Conservation (phyloP, 805 yeast species). For the Metschnikowia reukaufii region DNA sequence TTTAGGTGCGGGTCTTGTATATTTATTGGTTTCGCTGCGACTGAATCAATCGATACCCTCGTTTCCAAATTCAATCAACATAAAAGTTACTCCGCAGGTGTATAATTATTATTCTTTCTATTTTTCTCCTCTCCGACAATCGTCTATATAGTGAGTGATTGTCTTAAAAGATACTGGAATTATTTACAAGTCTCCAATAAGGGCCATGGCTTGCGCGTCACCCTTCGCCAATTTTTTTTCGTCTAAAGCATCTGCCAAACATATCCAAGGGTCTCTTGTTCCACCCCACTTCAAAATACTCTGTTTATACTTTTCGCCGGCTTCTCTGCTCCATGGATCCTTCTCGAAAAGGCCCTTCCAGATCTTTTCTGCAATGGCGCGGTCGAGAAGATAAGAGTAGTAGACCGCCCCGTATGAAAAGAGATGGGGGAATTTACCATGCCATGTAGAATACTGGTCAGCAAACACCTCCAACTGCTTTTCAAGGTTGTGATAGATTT, state of each 20-base stretch:
- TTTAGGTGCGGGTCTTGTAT: background rate
- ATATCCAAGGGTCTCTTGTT: conserved; percentile 81
- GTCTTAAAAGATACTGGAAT: background rate
- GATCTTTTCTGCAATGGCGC: conserved; percentile 86
- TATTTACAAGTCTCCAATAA: conserved; percentile 21
- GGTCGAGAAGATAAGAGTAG: conserved; percentile 85
- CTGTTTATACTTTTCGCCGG: conserved; percentile 74
- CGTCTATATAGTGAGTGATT: background rate
- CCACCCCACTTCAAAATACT: conserved; percentile 92
- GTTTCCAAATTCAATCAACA: too few relatives aligned
- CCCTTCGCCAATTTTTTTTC: conserved; percentile 61
- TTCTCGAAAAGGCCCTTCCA: conserved; percentile 71
- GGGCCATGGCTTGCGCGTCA: conserved; percentile 67
- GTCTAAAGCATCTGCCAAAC: conserved; percentile 77
- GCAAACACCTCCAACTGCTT: conserved; percentile 57
- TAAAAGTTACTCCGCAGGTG: too few relatives aligned
- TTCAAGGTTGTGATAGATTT: conserved; percentile 68
- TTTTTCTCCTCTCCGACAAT: background rate
- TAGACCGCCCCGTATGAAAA: conserved; percentile 93
- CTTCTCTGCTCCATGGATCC: conserved; percentile 67
- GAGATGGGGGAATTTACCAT: conserved; percentile 90
- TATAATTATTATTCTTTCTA: background rate
- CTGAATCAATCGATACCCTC: too few relatives aligned
- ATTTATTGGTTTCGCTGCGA: too few relatives aligned
- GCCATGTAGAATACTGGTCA: conserved; percentile 78